Evolutionary conservation across 192 early-diverging fungal genomes (phyloP).

Genomic region (Lobulomyces angularis): DNA sequence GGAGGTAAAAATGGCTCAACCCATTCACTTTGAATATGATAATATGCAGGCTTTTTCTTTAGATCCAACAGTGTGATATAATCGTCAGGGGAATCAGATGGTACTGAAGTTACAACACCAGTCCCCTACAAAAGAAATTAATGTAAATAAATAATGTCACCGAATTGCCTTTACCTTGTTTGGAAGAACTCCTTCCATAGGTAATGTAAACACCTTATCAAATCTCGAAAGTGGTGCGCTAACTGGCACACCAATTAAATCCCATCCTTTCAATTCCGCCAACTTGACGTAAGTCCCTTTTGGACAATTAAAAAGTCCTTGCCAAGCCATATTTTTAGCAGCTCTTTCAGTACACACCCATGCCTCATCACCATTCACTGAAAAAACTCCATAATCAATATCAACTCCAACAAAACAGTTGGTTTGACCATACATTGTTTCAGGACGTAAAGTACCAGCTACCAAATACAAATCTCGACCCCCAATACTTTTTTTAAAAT

Average conservation of each 20-base stretch:
- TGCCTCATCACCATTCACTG: slow-evolving; percentile 63
- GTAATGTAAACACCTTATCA: slow-evolving; percentile 76
- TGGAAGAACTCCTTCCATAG: slow-evolving; percentile 91
- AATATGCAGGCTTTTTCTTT: slow-evolving; percentile 87
- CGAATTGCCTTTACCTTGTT: slow-evolving; percentile 44
- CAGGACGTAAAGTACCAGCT: slow-evolving; percentile 90
- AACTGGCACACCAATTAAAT: slow-evolving; percentile 79
- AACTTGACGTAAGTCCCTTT: slow-evolving; percentile 55
- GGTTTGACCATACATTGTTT: slow-evolving; percentile 99
- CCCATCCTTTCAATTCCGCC: slow-evolving; percentile 60
- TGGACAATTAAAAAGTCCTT: slow-evolving; percentile 61
- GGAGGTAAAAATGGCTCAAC: slow-evolving; percentile 64
- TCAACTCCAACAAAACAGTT: slow-evolving; percentile 94
- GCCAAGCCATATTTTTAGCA: slow-evolving; percentile 95
- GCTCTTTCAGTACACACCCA: slow-evolving; percentile 85
- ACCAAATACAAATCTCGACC: slow-evolving; percentile 78
- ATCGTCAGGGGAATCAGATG: slow-evolving; percentile 97
- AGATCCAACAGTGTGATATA: slow-evolving; percentile 82
- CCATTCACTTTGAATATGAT: slow-evolving; percentile 82
- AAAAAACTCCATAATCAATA: slow-evolving; percentile 80
- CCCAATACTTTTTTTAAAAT: slow-evolving; percentile 50
- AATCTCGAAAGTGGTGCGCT: slow-evolving; percentile 73
- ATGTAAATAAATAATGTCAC: slow-evolving; percentile 6
- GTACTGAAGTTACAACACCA: slow-evolving; percentile 96
- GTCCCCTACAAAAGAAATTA: slow-evolving; percentile 52